Evolutionary conservation across 305 asterid species (phyloP).

Genomic region (Lippia alba): DNA sequence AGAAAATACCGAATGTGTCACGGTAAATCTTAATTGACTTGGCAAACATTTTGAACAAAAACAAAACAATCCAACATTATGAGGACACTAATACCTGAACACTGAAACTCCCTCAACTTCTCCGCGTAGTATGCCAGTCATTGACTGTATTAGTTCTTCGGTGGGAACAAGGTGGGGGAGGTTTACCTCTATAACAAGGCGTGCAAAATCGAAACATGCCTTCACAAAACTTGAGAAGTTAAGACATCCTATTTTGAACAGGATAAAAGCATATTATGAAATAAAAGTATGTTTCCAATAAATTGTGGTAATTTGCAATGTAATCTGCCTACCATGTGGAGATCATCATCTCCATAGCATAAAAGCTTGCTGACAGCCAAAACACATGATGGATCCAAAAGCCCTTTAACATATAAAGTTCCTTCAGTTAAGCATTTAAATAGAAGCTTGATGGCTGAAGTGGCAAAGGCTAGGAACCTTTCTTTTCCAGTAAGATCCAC

Average conservation of each 20-base stretch:
- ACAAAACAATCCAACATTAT: constrained; percentile 14
- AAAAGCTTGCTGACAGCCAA: constrained; percentile 75
- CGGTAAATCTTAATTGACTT: constrained; percentile 6
- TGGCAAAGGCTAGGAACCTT: constrained; percentile 78
- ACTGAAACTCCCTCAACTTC: constrained; percentile 60
- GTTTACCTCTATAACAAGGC: constrained; percentile 71
- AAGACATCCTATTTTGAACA: constrained; percentile 34
- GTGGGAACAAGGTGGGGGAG: constrained; percentile 64
- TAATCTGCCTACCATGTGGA: constrained; percentile 78
- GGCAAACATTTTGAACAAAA: constrained; percentile 13
- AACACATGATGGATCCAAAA: constrained; percentile 68
- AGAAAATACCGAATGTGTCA: constrained; percentile 21
- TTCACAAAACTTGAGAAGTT: constrained; percentile 50
- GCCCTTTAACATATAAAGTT: constrained; percentile 89
- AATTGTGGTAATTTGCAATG: constrained; percentile 26
- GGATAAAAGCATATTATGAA: constrained; percentile 20
- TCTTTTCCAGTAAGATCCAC: constrained; percentile 75
- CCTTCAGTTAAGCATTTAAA: constrained; percentile 87
- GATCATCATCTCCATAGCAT: constrained; percentile 79
- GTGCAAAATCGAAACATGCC: constrained; percentile 94
- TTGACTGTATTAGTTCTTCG: constrained; percentile 70
- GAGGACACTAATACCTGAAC: constrained; percentile 61
- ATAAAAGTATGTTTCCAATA: constrained; percentile 9
- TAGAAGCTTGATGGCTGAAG: constrained; percentile 79
- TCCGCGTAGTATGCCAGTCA: constrained; percentile 61